phyloP scores from a whole-genome alignment of 495 filamentous ascomycete species.

The Trichoderma reesei region DNA sequence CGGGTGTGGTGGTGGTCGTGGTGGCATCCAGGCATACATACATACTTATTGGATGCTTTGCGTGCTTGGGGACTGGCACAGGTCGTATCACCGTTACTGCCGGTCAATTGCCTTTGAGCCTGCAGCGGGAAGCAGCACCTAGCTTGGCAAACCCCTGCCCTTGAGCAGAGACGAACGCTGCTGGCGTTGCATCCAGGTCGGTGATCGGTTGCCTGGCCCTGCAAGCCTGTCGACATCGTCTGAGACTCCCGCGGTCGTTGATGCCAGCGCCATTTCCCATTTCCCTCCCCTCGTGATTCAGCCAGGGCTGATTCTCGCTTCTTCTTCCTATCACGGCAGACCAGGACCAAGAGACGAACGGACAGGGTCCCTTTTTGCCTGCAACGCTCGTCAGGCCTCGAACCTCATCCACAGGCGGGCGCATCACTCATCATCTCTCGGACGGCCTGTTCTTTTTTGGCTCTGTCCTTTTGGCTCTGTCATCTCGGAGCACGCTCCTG shows the following conservation, averaged over 20 bases:
- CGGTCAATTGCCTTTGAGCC: not conserved
- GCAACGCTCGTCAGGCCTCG: not conserved
- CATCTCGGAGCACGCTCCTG: not conserved
- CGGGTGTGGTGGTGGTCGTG: not conserved
- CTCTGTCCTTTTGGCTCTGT: not conserved
- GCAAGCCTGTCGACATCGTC: not conserved
- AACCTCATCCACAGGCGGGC: not conserved
- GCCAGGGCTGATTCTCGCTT: slow-evolving; percentile 1
- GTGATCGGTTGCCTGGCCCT: not conserved
- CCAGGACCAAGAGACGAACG: not conserved
- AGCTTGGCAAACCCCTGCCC: not conserved
- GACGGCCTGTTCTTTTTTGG: not conserved
- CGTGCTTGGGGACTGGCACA: not conserved
- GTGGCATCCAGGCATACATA: too few species aligned
- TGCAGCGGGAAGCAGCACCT: not conserved
- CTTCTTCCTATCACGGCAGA: not conserved
- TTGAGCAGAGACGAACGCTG: not conserved
- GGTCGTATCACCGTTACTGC: not conserved
- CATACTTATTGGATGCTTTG: too few species aligned
- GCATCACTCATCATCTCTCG: not conserved
- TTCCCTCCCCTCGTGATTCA: slow-evolving; percentile 6
- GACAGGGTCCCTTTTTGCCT: not conserved
- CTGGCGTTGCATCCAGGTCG: slow-evolving; percentile 5
- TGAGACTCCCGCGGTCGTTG: not conserved
- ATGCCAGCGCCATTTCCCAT: not conserved